Conservation (phyloP, 805 yeast species). For the Hanseniaspora guilliermondii region DNA sequence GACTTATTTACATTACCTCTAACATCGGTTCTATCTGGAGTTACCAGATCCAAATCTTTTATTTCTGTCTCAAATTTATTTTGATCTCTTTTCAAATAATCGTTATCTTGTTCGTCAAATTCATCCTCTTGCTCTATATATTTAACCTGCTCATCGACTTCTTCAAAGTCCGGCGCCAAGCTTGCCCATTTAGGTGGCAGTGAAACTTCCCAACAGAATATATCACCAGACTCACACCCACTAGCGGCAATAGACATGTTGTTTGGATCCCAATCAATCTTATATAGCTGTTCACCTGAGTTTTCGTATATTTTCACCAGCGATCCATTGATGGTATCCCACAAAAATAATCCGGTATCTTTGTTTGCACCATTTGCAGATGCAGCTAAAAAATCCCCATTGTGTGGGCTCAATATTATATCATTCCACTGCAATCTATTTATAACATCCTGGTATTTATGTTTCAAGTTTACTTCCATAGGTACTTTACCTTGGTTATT, state of each 20-base stretch:
- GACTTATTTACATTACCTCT: conserved; percentile 48
- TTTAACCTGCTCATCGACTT: conserved; percentile 80
- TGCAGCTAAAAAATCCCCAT: conserved; percentile 76
- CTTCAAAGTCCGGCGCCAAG: conserved; percentile 90
- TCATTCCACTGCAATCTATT: conserved; percentile 82
- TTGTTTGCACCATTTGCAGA: conserved; percentile 62
- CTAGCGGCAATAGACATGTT: conserved; percentile 67
- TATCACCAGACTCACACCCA: conserved; percentile 72
- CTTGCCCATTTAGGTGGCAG: conserved; percentile 94
- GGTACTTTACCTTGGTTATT: conserved; percentile 1
- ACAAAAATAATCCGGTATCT: conserved; percentile 76
- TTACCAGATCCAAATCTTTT: conserved; percentile 46
- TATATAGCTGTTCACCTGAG: conserved; percentile 63
- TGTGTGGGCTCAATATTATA: conserved; percentile 56
- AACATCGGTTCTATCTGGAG: conserved; percentile 54
- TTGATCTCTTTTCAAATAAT: conserved; percentile 45
- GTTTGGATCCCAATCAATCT: conserved; percentile 74
- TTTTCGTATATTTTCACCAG: conserved; percentile 81
- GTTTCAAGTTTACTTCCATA: conserved; percentile 54
- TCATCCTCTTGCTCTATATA: conserved; percentile 85
- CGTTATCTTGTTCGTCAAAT: conserved; percentile 68
- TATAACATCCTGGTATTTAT: conserved; percentile 80
- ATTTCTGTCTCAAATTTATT: conserved; percentile 48
- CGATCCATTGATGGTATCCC: conserved; percentile 89
- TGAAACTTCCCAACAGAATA: conserved; percentile 69